Evolutionary conservation across 495 filamentous ascomycete species (phyloP), one percentile per base, ranked within the genome.

Genomic region (Pyrenula aspistea): DNA sequence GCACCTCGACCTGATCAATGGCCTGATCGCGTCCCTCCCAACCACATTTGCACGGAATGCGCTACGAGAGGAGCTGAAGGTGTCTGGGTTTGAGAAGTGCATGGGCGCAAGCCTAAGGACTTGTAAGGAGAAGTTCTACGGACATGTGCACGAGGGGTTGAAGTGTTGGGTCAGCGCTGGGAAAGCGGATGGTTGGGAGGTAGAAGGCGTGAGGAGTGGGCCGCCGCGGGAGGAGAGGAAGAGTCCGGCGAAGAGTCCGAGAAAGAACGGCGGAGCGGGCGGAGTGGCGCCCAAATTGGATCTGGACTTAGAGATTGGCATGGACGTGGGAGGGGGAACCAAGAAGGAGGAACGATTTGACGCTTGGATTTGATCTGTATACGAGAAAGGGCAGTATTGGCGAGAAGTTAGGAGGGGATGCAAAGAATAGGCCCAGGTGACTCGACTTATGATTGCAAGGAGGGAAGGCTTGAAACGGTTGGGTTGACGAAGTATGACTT

Each of bases 41-140:
- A 85, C 86, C 0, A 59, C 59, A 1, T 75, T 80, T 15, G 83
- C 91, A 53, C 86, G 93, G 53, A 96, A 96, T 70, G 64, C 76
- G 1, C 78, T 98, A 21, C 85, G 93, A 20, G 72, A 74, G 24
- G 83, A 91, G 56, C 73, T 97, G 47, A 79, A 81, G 23, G 83
- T 91, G 57, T 92, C 86, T 4, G 94, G 93, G 2, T 96, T 91
- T 72, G 93, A 98, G 73, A 91, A 88, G 64, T 81, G 83, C 55
- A 86, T 96, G 80, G 94, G 91, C 4, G 80, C 75, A 20, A 90
- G 79, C 57, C 68, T 97, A 60, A 80, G 93, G 15, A 84, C 91
- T 21, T 97, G 93, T 76, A 98, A 97, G 68, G 93, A 96, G 69
- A 96, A 96, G 65, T 92, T 97, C 66, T 97, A 98, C 62, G 84